Percentiles rank a stretch among this genome's conserved stretches.
Evolutionary conservation across 768 basidiomycete species (phyloP).

Genomic region (Clathrus columnatus): DNA sequence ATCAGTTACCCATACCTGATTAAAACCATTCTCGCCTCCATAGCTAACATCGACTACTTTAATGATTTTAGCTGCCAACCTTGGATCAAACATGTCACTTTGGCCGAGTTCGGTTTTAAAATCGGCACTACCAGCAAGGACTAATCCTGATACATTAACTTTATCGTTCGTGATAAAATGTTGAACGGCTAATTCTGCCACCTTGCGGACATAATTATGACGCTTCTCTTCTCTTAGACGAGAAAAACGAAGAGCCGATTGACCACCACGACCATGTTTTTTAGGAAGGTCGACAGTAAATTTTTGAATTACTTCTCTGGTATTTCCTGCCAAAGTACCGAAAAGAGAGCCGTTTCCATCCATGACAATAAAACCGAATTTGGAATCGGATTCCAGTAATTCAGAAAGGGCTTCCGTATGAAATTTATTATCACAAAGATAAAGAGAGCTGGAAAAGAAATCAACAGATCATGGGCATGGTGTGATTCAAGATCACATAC

Average conservation of each 20-base stretch:
- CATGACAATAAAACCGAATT: slow-evolving; percentile 99
- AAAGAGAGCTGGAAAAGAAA: slow-evolving; percentile 61
- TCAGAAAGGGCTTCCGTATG: slow-evolving; percentile 97
- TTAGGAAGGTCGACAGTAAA: slow-evolving; percentile 98
- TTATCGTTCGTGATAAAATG: slow-evolving; percentile 98
- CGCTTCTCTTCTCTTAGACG: slow-evolving; percentile 98
- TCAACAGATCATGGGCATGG: neutral
- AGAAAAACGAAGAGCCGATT: slow-evolving; percentile 98
- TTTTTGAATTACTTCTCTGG: slow-evolving; percentile 95
- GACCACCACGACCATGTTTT: slow-evolving; percentile 99
- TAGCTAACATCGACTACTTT: slow-evolving; percentile 98
- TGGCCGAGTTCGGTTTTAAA: slow-evolving; percentile 97
- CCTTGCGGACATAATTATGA: slow-evolving; percentile 99
- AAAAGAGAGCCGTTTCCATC: slow-evolving; percentile 97
- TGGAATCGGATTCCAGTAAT: slow-evolving; percentile 91
- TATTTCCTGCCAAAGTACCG: slow-evolving; percentile 92
- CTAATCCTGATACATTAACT: slow-evolving; percentile 93
- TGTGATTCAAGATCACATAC: slow-evolving; percentile 36
- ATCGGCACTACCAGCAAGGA: slow-evolving; percentile 94
- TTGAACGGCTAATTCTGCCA: slow-evolving; percentile 93
- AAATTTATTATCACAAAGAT: slow-evolving; percentile 99
- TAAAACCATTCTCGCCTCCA: slow-evolving; percentile 98
- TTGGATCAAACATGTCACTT: slow-evolving; percentile 91
- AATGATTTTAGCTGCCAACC: slow-evolving; percentile 86
- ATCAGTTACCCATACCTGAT: slow-evolving; percentile 58